These are phyloP conservation scores for Macroventuria anomochaeta DNA, from an alignment of 2,329 filamentous ascomycete species.

Conservation along the genomic window DNA sequence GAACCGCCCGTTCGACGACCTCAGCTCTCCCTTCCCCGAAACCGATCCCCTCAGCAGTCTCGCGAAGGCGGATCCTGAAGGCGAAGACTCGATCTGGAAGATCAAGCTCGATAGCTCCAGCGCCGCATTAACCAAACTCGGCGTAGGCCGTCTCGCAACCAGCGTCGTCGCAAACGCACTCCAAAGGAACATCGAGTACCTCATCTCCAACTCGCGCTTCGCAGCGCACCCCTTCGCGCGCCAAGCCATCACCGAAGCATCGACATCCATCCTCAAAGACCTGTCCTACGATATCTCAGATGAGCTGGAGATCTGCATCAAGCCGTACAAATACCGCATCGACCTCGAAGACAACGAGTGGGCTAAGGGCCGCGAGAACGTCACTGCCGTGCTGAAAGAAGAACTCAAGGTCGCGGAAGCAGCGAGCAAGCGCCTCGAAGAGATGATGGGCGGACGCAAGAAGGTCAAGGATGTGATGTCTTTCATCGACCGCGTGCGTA, in stretches of 20 bases:
- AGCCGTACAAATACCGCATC: constrained; percentile 98
- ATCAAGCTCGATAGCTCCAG: constrained; percentile 92
- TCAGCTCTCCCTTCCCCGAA: constrained; percentile 71
- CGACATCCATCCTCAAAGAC: constrained; percentile 88
- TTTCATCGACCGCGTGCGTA: constrained; percentile 89
- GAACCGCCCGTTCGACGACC: constrained; percentile 92
- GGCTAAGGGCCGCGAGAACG: constrained; percentile 82
- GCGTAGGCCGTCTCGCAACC: constrained; percentile 89
- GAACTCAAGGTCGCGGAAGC: constrained; percentile 85
- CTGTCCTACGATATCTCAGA: constrained; percentile 96
- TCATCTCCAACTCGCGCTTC: constrained; percentile 84
- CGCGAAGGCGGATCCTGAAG: constrained; percentile 76
- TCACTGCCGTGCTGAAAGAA: constrained; percentile 79
- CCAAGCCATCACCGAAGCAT: constrained; percentile 90
- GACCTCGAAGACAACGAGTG: constrained; percentile 93
- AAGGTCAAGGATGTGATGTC: constrained; percentile 88
- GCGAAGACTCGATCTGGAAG: constrained; percentile 85
- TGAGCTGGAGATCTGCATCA: constrained; percentile 98
- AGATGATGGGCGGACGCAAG: constrained; percentile 76
- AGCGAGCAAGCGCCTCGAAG: constrained; percentile 78
- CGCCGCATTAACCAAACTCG: constrained; percentile 89
- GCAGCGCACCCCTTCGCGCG: constrained; percentile 88
- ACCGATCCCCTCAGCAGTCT: constrained; percentile 77
- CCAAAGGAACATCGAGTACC: constrained; percentile 78
- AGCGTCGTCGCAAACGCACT: constrained; percentile 89